Percentiles rank a stretch among this genome's conserved stretches.
Conservation (phyloP, 495 filamentous ascomycete species). For the Aspergillus sclerotiicarbonarius region DNA sequence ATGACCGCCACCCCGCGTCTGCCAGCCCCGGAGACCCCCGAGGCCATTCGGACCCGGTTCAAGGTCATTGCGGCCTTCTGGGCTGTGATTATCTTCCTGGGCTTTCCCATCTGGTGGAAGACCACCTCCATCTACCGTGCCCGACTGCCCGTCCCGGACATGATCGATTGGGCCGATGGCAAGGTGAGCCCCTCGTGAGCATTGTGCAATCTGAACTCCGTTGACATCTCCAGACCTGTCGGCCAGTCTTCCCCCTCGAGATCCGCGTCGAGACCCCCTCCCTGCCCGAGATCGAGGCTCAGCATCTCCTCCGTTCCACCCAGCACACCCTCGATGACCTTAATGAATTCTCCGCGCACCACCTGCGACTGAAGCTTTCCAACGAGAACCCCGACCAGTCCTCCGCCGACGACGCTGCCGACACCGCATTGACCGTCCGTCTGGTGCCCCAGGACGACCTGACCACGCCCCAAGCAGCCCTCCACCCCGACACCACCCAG, state of each 20-base stretch:
- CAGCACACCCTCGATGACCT: conserved; percentile 88
- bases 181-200: conserved; percentile 55
- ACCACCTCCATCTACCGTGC: conserved; percentile 96
- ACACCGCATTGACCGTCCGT: conserved; percentile 66
- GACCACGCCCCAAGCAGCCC: conserved; percentile 52
- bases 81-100: conserved; percentile 78
- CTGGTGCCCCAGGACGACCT: conserved; percentile 61
- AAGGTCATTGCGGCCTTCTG: conserved; percentile 87
- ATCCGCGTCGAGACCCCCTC: conserved; percentile 73
- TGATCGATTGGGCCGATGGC: conserved; percentile 92
- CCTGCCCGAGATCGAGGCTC: conserved; percentile 65
- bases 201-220: background rate
- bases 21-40: conserved; percentile 73
- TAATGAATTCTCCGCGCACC: conserved; percentile 90
- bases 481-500: conserved; percentile 65
- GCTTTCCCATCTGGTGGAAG: conserved; percentile 92
- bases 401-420: conserved; percentile 29
- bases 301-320: conserved; percentile 75
- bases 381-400: conserved; percentile 27
- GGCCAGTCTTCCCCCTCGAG: conserved; percentile 80
- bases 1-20: conserved; percentile 29
- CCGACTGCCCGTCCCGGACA: conserved; percentile 75
- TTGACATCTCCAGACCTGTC: conserved; percentile 63
- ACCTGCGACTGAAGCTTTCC: conserved; percentile 72
- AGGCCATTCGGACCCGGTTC: conserved; percentile 64